Percentiles rank a stretch among this genome's conserved stretches.
These are phyloP conservation scores for Neonectria hederae DNA, from an alignment of 2,329 filamentous ascomycete genomes.

Conservation along the genomic window DNA sequence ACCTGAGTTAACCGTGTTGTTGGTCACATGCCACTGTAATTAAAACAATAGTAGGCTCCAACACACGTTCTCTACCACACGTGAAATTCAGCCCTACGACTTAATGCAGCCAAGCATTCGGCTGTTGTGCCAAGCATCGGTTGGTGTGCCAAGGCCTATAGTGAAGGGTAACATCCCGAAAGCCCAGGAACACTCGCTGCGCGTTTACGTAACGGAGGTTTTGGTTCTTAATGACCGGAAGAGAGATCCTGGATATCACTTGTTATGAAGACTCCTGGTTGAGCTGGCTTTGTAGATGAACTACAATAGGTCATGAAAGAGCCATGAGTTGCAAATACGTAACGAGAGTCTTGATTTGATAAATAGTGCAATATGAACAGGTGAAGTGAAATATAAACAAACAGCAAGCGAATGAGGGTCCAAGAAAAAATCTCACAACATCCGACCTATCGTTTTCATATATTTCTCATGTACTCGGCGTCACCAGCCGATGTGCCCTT, in stretches of 20 bases:
- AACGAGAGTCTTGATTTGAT: constrained; percentile 6
- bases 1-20: background rate
- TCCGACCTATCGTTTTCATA: background rate
- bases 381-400: constrained; percentile 8
- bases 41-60: background rate
- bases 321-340: background rate
- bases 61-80: background rate
- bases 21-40: background rate
- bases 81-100: background rate
- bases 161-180: background rate
- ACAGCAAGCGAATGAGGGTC: background rate
- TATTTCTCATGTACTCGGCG: background rate
- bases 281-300: background rate
- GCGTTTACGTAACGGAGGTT: background rate
- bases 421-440: background rate
- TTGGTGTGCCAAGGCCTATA: background rate
- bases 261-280: background rate
- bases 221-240: background rate
- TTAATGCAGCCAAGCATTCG: background rate
- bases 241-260: background rate
- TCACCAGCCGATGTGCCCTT: background rate
- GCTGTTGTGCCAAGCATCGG: background rate
- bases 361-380: constrained; percentile 16
- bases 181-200: background rate
- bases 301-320: background rate